Conservation (phyloP, 2,329 filamentous ascomycete species). For the Aspergillus fischeri region DNA sequence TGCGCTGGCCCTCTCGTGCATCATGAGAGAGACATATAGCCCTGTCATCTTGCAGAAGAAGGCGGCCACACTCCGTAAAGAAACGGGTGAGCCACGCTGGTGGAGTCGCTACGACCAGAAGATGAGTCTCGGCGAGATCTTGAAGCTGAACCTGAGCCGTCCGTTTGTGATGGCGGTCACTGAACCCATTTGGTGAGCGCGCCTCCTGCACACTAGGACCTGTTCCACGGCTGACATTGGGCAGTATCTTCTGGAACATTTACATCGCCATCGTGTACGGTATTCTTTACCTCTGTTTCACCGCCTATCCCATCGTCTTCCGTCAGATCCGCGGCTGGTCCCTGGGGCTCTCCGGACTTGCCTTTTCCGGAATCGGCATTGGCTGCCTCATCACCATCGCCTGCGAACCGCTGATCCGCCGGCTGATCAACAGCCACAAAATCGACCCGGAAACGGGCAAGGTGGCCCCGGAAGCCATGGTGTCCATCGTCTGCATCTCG, state of each 20-base stretch:
- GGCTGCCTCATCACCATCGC: conserved; percentile 52
- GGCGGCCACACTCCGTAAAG: conserved; percentile 60
- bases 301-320: conserved; percentile 86
- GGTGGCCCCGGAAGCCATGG: conserved; percentile 72
- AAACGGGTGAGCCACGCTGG: conserved; percentile 67
- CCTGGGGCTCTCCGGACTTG: conserved; percentile 67
- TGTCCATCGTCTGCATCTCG: conserved; percentile 73
- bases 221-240: background rate
- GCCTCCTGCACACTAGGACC: background rate
- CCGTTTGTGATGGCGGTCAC: conserved; percentile 73
- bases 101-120: conserved; percentile 79
- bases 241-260: conserved; percentile 67
- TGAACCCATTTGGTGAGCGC: conserved; percentile 73
- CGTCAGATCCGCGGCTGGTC: conserved; percentile 70
- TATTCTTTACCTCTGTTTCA: conserved; percentile 85
- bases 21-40: conserved; percentile 71
- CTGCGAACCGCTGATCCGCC: conserved; percentile 65
- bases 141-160: conserved; percentile 71
- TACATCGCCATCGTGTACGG: conserved; percentile 76
- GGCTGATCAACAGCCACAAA: conserved; percentile 71
- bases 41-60: conserved; percentile 66
- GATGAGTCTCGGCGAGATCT: conserved; percentile 58
- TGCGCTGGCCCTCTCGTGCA: conserved; percentile 55
- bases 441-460: conserved; percentile 71
- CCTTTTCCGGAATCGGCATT: conserved; percentile 69